Evolutionary conservation across 129 eudicot genomes (phyloP), one percentile per base, ranked within the genome.

Genomic region (Arctium lappa): DNA sequence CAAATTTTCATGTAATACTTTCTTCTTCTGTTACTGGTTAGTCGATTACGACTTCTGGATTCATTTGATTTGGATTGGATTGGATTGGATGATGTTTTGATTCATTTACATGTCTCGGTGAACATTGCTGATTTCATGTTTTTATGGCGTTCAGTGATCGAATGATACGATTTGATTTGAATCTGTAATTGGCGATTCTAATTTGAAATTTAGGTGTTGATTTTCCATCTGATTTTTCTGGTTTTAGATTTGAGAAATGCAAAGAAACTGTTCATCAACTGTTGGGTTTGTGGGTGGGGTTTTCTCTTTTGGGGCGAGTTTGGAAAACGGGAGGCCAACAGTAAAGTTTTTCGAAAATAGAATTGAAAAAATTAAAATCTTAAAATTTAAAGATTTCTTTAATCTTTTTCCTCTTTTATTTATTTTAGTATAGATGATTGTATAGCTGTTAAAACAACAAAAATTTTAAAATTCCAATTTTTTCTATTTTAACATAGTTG

Each of bases 21-120:
- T 75, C 16, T 75, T 62, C 46, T 68, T 74, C 44, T 60, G 18
- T 68, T 36, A 13, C 32, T 65, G 44, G 75, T 48, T 60, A 84
- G 71, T 79, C 38, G 18, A 46, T 68, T 72, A n/a, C 72, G 2
- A 48, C 32, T 70, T 72, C 69, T 69, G 78, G 80, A 60, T 83
- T 73, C 70, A 75, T 60, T 78, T 39, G 5, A 60, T 3, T 60
- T 60, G 37, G 50, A 38, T 66, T 42, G 37, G 50, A 38, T 66
- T 42, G 37, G 70, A 78, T 77, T 48, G 29, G 76, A 73, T 63
- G 46, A 63, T 44, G 48, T 66, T 69, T 18, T 40, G 31, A 48
- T 76, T 83, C 40, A 8, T 9, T 76, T 32, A 27, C 40, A 72
- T 63, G 69, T 82, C 1, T 68, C 48, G 8, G 7, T 69, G 6